Evolutionary conservation across 2,329 filamentous ascomycete species (phyloP).

Genomic region (Leptoxyphium fumago): DNA sequence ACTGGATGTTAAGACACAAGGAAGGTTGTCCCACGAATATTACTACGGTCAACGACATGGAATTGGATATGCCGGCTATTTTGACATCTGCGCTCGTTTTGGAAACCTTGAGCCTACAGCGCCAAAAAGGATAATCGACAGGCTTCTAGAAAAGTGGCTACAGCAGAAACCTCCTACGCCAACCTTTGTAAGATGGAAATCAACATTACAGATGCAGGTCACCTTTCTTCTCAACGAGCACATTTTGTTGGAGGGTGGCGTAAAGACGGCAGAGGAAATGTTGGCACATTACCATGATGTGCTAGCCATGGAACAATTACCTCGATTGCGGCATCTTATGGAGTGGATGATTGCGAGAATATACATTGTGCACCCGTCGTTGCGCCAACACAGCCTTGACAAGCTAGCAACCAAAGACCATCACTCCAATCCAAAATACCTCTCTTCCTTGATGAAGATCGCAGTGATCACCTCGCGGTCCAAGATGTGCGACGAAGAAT

Average conservation of each 20-base stretch:
- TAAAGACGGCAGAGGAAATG: conserved; percentile 16
- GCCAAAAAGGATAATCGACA: conserved; percentile 18
- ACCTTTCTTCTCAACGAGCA: conserved; percentile 29
- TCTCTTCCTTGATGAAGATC: conserved; percentile 34
- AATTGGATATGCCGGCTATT: conserved; percentile 28
- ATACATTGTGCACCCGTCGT: conserved; percentile 21
- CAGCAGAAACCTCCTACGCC: conserved; percentile 28
- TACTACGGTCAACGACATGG: conserved; percentile 32
- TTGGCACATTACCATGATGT: conserved; percentile 25
- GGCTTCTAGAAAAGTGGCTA: conserved; percentile 28
- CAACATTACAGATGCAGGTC: conserved; percentile 32
- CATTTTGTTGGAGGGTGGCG: conserved; percentile 11
- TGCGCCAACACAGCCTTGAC: conserved; percentile 20
- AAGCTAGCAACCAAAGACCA: conserved; percentile 27
- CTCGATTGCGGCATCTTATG: conserved; percentile 31
- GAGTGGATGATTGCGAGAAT: conserved; percentile 34
- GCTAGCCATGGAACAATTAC: conserved; percentile 31
- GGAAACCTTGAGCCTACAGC: conserved; percentile 13
- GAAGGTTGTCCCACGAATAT: conserved; percentile 19
- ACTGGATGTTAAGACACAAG: conserved; percentile 15
- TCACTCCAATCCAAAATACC: conserved; percentile 32
- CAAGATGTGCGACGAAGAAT: conserved; percentile 21
- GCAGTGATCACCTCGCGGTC: conserved; percentile 27
- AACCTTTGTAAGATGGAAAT: conserved; percentile 33
- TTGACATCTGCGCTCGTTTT: conserved; percentile 30